A percentile compares a stretch with the other conserved stretches of the same genome.
These are phyloP conservation scores for Agapanthus africanus DNA, from an alignment of 106 monocot species.

Conservation along the genomic window DNA sequence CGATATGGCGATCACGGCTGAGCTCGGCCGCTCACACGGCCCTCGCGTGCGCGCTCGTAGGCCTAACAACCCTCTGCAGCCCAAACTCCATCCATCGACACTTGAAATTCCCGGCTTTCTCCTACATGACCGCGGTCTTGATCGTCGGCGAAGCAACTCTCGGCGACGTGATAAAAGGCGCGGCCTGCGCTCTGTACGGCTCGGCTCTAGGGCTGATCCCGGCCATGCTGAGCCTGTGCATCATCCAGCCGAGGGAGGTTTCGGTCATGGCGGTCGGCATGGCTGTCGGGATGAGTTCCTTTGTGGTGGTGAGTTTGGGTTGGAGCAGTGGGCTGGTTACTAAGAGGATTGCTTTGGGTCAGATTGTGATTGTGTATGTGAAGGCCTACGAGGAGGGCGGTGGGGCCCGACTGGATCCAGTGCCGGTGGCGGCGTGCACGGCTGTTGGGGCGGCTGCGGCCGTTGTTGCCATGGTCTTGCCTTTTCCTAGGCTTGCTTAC, in stretches of 20 bases:
- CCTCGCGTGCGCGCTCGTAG: slow-evolving; percentile 7
- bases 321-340: slow-evolving; percentile 21
- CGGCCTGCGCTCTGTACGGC: slow-evolving; percentile 29
- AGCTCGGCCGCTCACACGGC: neutral
- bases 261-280: slow-evolving; percentile 12
- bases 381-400: slow-evolving; percentile 18
- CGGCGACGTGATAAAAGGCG: slow-evolving; percentile 30
- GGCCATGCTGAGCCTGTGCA: slow-evolving; percentile 20
- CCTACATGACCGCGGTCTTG: slow-evolving; percentile 55
- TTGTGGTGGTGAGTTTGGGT: slow-evolving; percentile 29
- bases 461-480: slow-evolving; percentile 34
- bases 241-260: slow-evolving; percentile 11
- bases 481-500: slow-evolving; percentile 47
- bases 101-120: slow-evolving; percentile 43
- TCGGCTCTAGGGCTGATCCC: slow-evolving; percentile 19
- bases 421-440: slow-evolving; percentile 46
- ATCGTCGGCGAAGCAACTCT: slow-evolving; percentile 46
- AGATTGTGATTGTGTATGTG: slow-evolving; percentile 52
- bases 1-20: neutral
- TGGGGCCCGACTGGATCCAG: slow-evolving; percentile 22
- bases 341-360: slow-evolving; percentile 52
- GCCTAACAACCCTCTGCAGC: neutral
- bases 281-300: slow-evolving; percentile 33
- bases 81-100: slow-evolving; percentile 19
- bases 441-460: slow-evolving; percentile 39